Conservation (phyloP, 345 rosid genomes). For the Jatropha curcas region DNA sequence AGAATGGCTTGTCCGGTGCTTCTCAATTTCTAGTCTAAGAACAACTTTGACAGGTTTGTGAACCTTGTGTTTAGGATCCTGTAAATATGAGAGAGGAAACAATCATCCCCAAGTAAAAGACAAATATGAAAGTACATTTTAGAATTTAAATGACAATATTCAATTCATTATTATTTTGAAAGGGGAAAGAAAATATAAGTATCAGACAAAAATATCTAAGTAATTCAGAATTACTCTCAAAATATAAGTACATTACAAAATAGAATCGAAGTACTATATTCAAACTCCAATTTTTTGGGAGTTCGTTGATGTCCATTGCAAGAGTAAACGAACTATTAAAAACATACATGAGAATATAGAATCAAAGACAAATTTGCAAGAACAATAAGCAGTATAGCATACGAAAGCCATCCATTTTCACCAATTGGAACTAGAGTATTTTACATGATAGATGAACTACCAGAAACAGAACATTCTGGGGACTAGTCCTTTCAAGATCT, state of each 20-base stretch:
- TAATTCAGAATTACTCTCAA: too few relatives aligned
- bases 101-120: background rate
- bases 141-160: background rate
- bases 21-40: conserved; percentile 91
- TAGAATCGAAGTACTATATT: background rate
- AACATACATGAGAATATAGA: too few relatives aligned
- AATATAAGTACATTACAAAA: background rate
- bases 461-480: background rate
- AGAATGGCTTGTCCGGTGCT: conserved; percentile 64
- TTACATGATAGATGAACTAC: background rate
- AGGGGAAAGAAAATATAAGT: background rate
- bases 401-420: background rate
- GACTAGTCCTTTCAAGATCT: background rate
- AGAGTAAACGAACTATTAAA: too few relatives aligned
- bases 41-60: conserved; percentile 95
- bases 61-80: conserved; percentile 94
- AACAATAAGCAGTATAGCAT: background rate
- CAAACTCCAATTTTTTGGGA: too few relatives aligned
- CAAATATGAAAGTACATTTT: conserved; percentile 10
- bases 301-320: too few relatives aligned
- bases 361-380: too few relatives aligned
- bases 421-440: background rate
- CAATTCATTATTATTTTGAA: background rate
- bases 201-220: too few relatives aligned
- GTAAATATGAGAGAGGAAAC: conserved; percentile 22